Evolutionary conservation across 1,284 basidiomycete species (phyloP), one percentile per base, ranked within the genome.

Genomic region (Fomes fomentarius): DNA sequence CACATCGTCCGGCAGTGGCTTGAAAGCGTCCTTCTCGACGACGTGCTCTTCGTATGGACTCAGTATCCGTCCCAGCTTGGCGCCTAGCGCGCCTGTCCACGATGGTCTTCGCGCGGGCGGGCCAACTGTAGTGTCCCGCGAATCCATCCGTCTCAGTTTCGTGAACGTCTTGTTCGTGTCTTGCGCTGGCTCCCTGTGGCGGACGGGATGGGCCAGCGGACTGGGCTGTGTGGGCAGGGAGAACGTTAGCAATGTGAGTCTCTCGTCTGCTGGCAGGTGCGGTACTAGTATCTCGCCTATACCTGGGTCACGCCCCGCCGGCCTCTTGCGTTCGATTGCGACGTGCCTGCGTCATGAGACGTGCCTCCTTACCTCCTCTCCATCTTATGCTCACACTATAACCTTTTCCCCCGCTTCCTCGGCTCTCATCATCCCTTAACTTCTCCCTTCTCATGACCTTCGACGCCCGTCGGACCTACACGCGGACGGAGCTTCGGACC

Each of bases 331-430:
- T 45, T 53, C 54, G 51, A 56, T 57, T 57, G 56, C 59, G 56
- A 24, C 35, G 58, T 60, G 54, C 51, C 56, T 50, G 60, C 61
- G 61, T 63, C 61, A 63, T 63, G 61, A 51, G 61, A 58, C 58
- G 56, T 55, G 40, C 45, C 38, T 19, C 54, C 30, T 21, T 15
- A 26, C 25, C 33, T 21, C 51, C 33, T 44, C 31, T 33, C n/a
- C 38, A 30, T 46, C 41, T 30, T 40, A 34, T 19, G 24, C 40
- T 17, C 41, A 41, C 53, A 4, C 21, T 58, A 53, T 54, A 56
- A 44, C 59, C 51, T 58, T 51, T 54, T n/a, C n/a, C 43, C 52
- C 59, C 59, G 56, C 51, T 56, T n/a, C 40, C 52, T 50, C 55
- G 58, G 58, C 52, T 47, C 52, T 53, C 55, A 47, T 48, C 58